These are phyloP conservation scores for Corynespora cassiicola DNA, from an alignment of 2,329 filamentous ascomycete genomes.

Conservation along the genomic window DNA sequence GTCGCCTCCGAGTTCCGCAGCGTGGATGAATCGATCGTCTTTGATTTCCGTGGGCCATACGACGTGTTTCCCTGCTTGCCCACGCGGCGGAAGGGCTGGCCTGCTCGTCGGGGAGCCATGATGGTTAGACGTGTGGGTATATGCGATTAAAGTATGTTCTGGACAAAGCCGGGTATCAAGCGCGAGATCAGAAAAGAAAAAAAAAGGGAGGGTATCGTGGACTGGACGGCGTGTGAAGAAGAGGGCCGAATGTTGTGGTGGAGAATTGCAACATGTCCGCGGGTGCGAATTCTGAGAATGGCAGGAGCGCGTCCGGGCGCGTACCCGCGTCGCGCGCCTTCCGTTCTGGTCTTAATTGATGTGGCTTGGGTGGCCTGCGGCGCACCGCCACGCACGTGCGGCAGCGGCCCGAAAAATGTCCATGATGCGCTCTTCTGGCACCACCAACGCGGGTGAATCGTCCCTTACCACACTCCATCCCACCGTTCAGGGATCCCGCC, in stretches of 20 bases:
- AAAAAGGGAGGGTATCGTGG: constrained; percentile 23
- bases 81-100: constrained; percentile 51
- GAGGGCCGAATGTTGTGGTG: constrained; percentile 5
- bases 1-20: constrained; percentile 81
- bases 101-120: constrained; percentile 54
- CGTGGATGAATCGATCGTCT: constrained; percentile 80
- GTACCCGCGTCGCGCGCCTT: constrained; percentile 23
- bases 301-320: constrained; percentile 28
- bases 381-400: neutral
- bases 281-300: constrained; percentile 19
- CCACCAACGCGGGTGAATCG: constrained; percentile 5
- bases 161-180: constrained; percentile 7
- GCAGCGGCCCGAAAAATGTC: constrained; percentile 18
- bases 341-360: constrained; percentile 33
- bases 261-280: constrained; percentile 8
- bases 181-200: constrained; percentile 14
- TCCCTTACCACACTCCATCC: constrained; percentile 1
- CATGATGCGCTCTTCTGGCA: constrained; percentile 18
- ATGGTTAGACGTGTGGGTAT: constrained; percentile 29
- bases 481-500: too few relatives aligned
- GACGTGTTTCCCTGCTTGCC: constrained; percentile 49
- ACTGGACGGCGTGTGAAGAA: constrained; percentile 16
- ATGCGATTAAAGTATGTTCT: constrained; percentile 9
- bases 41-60: constrained; percentile 64
- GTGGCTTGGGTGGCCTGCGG: constrained; percentile 2